A percentile compares a stretch with the other conserved stretches of the same genome.
Evolutionary conservation across 2,329 filamentous ascomycete species (phyloP).

Genomic region (Aureobasidium uvarum): DNA sequence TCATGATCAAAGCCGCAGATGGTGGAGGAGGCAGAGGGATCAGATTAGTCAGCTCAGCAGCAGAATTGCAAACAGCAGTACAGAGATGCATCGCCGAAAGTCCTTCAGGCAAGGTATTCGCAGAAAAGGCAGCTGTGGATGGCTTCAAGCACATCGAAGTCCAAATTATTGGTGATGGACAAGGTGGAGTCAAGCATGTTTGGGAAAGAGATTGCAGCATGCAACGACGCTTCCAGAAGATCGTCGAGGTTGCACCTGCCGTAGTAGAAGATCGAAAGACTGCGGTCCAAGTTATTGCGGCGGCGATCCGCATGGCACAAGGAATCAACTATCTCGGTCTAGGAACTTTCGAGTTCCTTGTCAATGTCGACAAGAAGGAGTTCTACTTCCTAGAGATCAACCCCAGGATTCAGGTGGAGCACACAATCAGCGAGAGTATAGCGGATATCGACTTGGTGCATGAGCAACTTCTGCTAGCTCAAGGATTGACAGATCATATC

Average conservation of each 20-base stretch:
- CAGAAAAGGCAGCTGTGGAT: constrained; percentile 61
- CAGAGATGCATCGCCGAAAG: constrained; percentile 58
- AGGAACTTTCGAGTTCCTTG: constrained; percentile 64
- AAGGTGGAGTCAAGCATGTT: constrained; percentile 53
- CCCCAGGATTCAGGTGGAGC: constrained; percentile 60
- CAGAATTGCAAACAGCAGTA: constrained; percentile 46
- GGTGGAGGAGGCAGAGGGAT: constrained; percentile 63
- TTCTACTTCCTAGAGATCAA: constrained; percentile 63
- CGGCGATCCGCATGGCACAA: constrained; percentile 54
- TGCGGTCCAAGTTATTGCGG: constrained; percentile 52
- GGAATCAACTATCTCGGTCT: constrained; percentile 55
- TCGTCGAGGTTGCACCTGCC: constrained; percentile 60
- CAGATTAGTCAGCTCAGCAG: constrained; percentile 49
- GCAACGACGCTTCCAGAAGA: constrained; percentile 60
- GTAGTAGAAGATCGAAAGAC: constrained; percentile 48
- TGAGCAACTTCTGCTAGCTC: constrained; percentile 54
- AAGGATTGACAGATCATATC: constrained; percentile 42
- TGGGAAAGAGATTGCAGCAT: constrained; percentile 63
- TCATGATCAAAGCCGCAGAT: constrained; percentile 65
- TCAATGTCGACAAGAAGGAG: constrained; percentile 50
- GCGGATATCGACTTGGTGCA: constrained; percentile 56
- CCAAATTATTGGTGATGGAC: constrained; percentile 59
- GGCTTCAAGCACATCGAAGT: constrained; percentile 62
- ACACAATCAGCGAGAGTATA: constrained; percentile 60
- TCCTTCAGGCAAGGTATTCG: constrained; percentile 57